Evolutionary conservation across 306 rosid genomes (phyloP).

Genomic region (Prinsepia uniflora): DNA sequence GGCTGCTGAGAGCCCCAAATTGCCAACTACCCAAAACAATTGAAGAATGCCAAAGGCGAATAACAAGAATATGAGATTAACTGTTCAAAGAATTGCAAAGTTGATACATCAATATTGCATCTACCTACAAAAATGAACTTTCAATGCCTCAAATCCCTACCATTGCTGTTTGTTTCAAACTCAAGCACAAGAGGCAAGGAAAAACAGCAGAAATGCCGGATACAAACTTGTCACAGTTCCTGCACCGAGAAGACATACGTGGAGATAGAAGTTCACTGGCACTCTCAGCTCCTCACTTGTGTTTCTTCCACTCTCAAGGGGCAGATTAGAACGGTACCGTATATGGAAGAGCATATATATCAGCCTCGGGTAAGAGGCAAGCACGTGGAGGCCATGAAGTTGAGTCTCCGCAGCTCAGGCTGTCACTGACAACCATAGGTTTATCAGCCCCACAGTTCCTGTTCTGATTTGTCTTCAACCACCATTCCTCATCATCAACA

Average conservation of each 20-base stretch:
- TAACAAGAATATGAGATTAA: background rate
- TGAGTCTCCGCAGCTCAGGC: background rate
- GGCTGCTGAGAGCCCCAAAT: background rate
- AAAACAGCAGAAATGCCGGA: background rate
- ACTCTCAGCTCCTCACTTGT: slow-evolving; percentile 20
- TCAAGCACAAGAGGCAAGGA: background rate
- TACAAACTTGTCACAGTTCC: slow-evolving; percentile 1
- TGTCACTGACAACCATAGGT: background rate
- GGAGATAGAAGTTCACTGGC: slow-evolving; percentile 13
- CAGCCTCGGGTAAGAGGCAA: slow-evolving; percentile 13
- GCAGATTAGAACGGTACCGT: slow-evolving; percentile 16
- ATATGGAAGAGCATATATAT: slow-evolving; percentile 24
- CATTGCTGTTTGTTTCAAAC: background rate
- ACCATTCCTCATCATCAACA: slow-evolving; percentile 18
- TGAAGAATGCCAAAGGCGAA: background rate
- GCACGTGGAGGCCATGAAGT: slow-evolving; percentile 20
- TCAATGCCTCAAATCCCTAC: background rate
- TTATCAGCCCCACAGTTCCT: slow-evolving; percentile 10
- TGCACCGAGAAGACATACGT: background rate
- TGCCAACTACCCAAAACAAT: background rate
- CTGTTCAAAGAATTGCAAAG: slow-evolving; percentile 19
- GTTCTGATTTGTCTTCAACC: slow-evolving; percentile 1
- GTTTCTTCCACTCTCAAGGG: slow-evolving; percentile 8
- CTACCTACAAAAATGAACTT: slow-evolving; percentile 8
- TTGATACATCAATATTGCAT: background rate